Percentiles rank a stretch among this genome's conserved stretches.
These are phyloP conservation scores for Tylopilus subfusipes DNA, from an alignment of 768 basidiomycete species.

Conservation along the genomic window DNA sequence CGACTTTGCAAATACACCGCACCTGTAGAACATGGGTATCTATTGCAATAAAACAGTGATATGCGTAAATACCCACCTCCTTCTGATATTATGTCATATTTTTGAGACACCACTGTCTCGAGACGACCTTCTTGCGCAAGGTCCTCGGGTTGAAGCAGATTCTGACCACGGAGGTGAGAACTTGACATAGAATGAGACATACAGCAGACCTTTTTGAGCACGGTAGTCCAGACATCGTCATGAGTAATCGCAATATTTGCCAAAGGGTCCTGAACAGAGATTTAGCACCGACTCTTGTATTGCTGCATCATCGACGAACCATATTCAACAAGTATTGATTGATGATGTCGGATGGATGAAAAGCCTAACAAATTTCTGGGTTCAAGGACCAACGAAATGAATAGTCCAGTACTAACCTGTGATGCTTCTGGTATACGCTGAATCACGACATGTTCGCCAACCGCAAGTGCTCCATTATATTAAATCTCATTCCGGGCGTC, in stretches of 20 bases:
- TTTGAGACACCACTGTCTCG: background rate
- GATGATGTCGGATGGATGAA: background rate
- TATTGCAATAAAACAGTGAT: background rate
- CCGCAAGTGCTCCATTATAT: background rate
- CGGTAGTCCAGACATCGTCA: conserved; percentile 5
- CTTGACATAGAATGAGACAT: background rate
- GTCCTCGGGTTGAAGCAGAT: background rate
- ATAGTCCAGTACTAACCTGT: background rate
- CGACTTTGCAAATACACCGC: conserved; percentile 12
- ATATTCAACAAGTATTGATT: background rate
- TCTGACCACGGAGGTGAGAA: background rate
- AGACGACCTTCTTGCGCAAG: background rate
- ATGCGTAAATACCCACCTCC: background rate
- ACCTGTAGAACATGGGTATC: background rate
- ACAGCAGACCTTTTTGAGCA: conserved; percentile 6
- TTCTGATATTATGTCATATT: background rate
- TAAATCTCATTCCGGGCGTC: background rate
- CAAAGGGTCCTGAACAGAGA: background rate
- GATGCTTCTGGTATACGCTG: background rate
- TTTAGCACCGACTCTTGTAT: background rate
- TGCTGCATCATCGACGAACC: background rate
- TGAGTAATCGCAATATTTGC: background rate
- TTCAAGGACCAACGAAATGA: background rate
- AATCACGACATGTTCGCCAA: background rate
- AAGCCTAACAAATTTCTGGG: background rate